Percentiles rank a stretch among this genome's conserved stretches.
phyloP scores from a whole-genome alignment of 1,284 basidiomycete genomes.

The Cystobasidium sp. region DNA sequence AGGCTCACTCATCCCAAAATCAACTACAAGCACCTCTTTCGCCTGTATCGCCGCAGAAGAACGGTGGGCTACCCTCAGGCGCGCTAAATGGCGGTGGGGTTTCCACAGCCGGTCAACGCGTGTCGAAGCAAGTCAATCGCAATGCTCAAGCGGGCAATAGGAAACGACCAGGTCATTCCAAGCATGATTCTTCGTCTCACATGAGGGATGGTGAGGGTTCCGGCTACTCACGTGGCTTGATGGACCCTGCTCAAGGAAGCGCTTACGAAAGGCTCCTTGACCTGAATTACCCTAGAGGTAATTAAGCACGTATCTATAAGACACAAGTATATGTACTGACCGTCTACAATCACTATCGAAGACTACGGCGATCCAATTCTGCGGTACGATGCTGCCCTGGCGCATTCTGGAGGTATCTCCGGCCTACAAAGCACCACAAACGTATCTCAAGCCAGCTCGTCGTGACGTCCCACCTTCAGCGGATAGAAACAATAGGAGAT shows the following conservation, averaged over 20 bases:
- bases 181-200: not conserved
- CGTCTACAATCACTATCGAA: not conserved
- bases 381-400: conserved; percentile 18
- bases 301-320: not conserved
- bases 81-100: not conserved
- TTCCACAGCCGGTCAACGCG: not conserved
- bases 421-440: too few species aligned
- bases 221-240: conserved; percentile 9
- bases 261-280: conserved; percentile 34
- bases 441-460: too few species aligned
- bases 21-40: not conserved
- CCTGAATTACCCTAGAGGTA: conserved; percentile 39
- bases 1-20: not conserved
- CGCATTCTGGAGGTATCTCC: not conserved
- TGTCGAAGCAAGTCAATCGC: not conserved
- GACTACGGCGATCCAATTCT: conserved; percentile 23
- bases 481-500: too few species aligned
- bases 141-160: conserved; percentile 1
- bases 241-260: conserved; percentile 13
- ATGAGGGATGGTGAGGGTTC: not conserved
- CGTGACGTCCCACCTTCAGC: too few species aligned
- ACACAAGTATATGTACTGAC: not conserved
- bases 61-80: not conserved
- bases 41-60: conserved; percentile 2
- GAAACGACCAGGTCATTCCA: not conserved